Percentiles rank a stretch among this genome's conserved stretches.
Evolutionary conservation across 1,139 yeast species (phyloP).

Genomic region (Suhomyces taliae): DNA sequence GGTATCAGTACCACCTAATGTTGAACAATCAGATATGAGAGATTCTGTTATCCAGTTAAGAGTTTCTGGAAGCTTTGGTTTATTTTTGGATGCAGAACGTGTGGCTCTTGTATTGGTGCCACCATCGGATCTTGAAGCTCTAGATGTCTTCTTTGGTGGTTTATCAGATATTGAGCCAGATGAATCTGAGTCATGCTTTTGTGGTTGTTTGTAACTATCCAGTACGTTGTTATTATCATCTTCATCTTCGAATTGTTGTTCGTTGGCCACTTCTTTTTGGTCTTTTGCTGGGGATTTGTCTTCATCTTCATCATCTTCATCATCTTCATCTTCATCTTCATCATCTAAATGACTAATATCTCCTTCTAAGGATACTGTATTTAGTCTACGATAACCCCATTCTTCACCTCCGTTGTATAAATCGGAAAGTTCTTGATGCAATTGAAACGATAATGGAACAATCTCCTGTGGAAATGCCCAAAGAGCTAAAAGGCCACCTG

Average conservation of each 20-base stretch:
- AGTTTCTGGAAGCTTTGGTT: conserved; percentile 58
- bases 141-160: conserved; percentile 38
- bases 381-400: conserved; percentile 91
- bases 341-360: conserved; percentile 49
- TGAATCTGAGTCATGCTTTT: conserved; percentile 22
- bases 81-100: conserved; percentile 8
- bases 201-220: conserved; percentile 15
- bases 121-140: conserved; percentile 21
- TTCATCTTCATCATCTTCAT: conserved; percentile 7
- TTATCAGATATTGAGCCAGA: conserved; percentile 20
- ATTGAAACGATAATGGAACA: conserved; percentile 81
- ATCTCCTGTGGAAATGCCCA: conserved; percentile 98
- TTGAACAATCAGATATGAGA: conserved; percentile 71
- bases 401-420: conserved; percentile 75
- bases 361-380: conserved; percentile 87
- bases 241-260: conserved; percentile 10
- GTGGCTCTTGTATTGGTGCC: conserved; percentile 5
- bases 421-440: conserved; percentile 82
- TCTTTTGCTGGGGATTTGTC: neutral
- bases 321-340: conserved; percentile 15
- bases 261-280: too few species aligned
- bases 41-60: conserved; percentile 79
- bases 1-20: conserved; percentile 80
- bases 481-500: conserved; percentile 90
- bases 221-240: conserved; percentile 1